phyloP scores from a whole-genome alignment of 306 rosid species.

The Quercus aquifolioides region DNA sequence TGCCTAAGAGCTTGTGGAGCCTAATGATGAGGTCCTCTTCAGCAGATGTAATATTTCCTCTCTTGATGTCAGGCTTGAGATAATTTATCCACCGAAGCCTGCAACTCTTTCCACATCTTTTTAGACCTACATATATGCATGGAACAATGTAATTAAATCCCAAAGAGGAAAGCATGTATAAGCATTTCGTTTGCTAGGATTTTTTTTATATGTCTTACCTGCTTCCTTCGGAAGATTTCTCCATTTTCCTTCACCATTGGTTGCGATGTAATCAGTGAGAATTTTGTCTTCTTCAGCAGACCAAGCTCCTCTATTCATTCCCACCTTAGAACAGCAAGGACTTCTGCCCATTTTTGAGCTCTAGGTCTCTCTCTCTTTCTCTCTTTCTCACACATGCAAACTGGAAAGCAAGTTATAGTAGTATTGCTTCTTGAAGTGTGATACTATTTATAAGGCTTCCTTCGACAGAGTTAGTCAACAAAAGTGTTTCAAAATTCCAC shows the following conservation, averaged over 20 bases:
- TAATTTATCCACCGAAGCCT: constrained; percentile 28
- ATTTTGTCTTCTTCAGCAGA: constrained; percentile 38
- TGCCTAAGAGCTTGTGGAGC: constrained; percentile 23
- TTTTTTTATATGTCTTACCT: constrained; percentile 9
- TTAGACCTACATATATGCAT: not conserved
- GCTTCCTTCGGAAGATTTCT: constrained; percentile 30
- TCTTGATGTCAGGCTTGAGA: constrained; percentile 20
- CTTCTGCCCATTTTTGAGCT: constrained; percentile 23
- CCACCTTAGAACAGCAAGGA: constrained; percentile 14
- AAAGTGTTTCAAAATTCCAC: too few relatives aligned
- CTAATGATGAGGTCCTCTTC: constrained; percentile 18
- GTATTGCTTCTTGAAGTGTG: too few relatives aligned
- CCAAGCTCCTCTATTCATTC: constrained; percentile 42
- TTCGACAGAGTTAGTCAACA: too few relatives aligned
- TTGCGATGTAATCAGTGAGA: constrained; percentile 24
- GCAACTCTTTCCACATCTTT: constrained; percentile 21
- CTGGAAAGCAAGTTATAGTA: too few relatives aligned
- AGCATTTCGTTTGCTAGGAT: too few relatives aligned
- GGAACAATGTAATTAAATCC: too few relatives aligned
- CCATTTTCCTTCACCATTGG: constrained; percentile 47
- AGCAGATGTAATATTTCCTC: constrained; percentile 17
- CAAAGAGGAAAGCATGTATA: too few relatives aligned
- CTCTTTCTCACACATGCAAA: too few relatives aligned
- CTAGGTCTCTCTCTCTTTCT: too few relatives aligned
- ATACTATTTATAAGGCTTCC: too few relatives aligned